Evolutionary conservation across 2,329 filamentous ascomycete genomes (phyloP), one percentile per base, ranked within the genome.

Genomic region (Aspergillus bombycis): DNA sequence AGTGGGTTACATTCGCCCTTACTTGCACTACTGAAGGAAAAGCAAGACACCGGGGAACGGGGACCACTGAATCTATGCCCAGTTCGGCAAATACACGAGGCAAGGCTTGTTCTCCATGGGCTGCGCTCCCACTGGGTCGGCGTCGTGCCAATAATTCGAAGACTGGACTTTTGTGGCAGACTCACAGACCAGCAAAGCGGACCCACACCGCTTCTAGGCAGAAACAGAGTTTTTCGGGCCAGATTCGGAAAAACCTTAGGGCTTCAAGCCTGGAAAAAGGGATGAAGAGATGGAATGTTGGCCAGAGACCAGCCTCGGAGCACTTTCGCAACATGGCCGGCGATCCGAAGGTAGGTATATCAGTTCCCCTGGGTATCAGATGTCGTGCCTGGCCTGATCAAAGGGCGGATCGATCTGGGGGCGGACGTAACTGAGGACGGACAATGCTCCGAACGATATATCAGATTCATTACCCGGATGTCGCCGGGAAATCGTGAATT

Each of bases 141-240:
- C 14, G 12, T 16, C 16, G 16, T 14, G 28, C 14, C 50, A 53
- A 53, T 48, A 52, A 52, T 21, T 52, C n/a, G 28, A n/a, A 30
- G 48, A 34, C 48, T 34, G n/a, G 28, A 21, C 48, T 52, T 32
- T 30, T 28, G n/a, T 55, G 32, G 8, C n/a, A 41, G 32, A 52
- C 11, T 16, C 7, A 19, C 52, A 26, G n/a, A 38, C 28, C 28
- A 52, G 16, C 48, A 46, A n/a, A 12, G 11, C 21, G 9, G 26
- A 19, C 46, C 46, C 46, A 50, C 46, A 19, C 46, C 46, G 46
- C 46, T 3, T 50, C 23, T 9, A 50, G 46, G 48, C 28, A 52
- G 48, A 52, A 52, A 21, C 48, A 52, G 48, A 52, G 26, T 52
- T 52, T 32, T 52, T n/a, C 48, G 48, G 28, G 12, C 48, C 48